Evolutionary conservation across 176 grass and related monocot species (phyloP), one percentile per base, ranked within the genome.

Genomic region (Bonia amplexicaulis): DNA sequence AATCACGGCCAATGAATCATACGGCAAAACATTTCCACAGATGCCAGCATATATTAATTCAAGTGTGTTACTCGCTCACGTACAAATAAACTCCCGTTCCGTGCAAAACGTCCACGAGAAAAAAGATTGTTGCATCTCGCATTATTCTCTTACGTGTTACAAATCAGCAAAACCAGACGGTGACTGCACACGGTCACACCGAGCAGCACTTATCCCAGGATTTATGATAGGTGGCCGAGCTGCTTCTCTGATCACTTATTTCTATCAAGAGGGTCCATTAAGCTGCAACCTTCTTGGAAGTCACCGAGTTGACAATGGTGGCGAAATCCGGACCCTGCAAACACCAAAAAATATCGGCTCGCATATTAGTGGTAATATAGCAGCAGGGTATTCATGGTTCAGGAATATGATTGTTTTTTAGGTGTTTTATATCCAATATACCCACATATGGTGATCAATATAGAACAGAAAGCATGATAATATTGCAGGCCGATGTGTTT

Each of bases 301-400:
- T 99, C 84, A 94, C 96, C 1, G 97, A 96, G 84, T 99, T 99
- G 81, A 95, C 60, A 52, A 99, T 99, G 69, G 92, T 94, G 63
- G 93, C 76, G 19, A 99, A 99, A 52, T 99, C 97, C 0, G 86
- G 88, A 5, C 84, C 97, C 93, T 96, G 52, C 40, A 80, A 39
- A 42, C 53, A 84, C 37, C 41, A 54, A 31, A 29, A 71, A 41
- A 51, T 62, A 57, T 4, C 1, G 19, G 53, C 66, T 69, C 27
- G 10, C 35, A 25, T 4, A 58, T 37, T 9, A 25, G 5, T 47
- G 62, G 35, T 47, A 8, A 69, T 63, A 51, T 29, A 57, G 26
- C 5, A 49, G 23, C 5, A 49, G 23, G 26, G 9, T 64, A 74
- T 47, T 61, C 7, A 20, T 26, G 26, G 5, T 19, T 79, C 3